These are phyloP conservation scores for Stephania yunnanensis DNA, from an alignment of 164 flowering plant genomes.

Conservation along the genomic window DNA sequence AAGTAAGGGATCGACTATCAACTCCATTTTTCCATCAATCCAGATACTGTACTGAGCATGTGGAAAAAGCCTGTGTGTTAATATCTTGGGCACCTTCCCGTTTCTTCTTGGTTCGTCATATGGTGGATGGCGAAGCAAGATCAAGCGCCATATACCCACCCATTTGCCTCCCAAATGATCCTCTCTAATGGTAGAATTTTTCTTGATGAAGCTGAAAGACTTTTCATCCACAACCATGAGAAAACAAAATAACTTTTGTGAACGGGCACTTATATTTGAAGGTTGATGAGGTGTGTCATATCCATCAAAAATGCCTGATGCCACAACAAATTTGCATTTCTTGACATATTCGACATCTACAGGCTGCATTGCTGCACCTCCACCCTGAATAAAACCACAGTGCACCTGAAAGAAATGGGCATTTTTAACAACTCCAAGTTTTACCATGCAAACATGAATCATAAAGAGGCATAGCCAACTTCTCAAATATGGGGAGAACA, in stretches of 20 bases:
- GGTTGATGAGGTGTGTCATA: conserved; percentile 97
- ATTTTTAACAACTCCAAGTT: background rate
- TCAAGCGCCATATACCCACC: conserved; percentile 94
- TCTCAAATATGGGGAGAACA: background rate
- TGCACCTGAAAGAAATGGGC: conserved; percentile 56
- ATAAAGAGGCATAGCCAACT: background rate
- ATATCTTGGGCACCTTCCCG: conserved; percentile 94
- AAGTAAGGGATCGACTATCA: conserved; percentile 84
- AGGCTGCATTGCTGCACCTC: conserved; percentile 87
- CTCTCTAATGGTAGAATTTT: conserved; percentile 57
- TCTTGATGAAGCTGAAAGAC: conserved; percentile 60
- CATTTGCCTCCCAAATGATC: conserved; percentile 67
- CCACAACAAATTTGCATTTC: conserved; percentile 85
- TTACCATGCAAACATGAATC: background rate
- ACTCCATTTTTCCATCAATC: conserved; percentile 99
- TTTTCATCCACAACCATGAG: conserved; percentile 93
- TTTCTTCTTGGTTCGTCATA: conserved; percentile 97
- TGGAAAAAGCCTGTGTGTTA: conserved; percentile 91
- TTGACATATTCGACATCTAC: conserved; percentile 58
- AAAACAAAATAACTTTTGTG: conserved; percentile 85
- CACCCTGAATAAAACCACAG: conserved; percentile 79
- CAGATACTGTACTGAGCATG: conserved; percentile 92
- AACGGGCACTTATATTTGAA: conserved; percentile 66
- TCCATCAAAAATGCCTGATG: conserved; percentile 97
- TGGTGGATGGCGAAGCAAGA: conserved; percentile 65